A percentile compares a stretch with the other conserved stretches of the same genome.
These are phyloP conservation scores for Firmiana major DNA, from an alignment of 345 rosid genomes.

Conservation along the genomic window DNA sequence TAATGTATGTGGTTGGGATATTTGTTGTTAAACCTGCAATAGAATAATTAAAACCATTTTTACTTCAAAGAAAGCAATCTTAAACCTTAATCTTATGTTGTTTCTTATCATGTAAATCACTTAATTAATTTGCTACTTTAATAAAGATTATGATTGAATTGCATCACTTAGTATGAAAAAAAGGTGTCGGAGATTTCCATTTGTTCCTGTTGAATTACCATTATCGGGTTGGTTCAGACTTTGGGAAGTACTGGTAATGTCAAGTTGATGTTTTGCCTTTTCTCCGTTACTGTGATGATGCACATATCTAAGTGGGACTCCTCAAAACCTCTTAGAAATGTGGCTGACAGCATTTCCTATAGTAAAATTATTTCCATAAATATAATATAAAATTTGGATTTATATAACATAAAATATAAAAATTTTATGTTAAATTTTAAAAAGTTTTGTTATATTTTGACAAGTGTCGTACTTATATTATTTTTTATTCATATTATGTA, in stretches of 20 bases:
- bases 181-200: background rate
- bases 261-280: background rate
- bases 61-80: background rate
- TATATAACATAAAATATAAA: no score
- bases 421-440: no score
- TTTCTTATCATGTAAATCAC: background rate
- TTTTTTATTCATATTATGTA: no score
- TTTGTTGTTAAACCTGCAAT: no score
- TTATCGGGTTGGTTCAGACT: background rate
- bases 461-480: no score
- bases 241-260: background rate
- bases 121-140: no score
- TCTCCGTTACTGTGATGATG: background rate
- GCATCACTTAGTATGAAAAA: background rate
- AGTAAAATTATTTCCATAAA: no score
- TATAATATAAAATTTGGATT: no score
- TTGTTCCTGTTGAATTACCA: background rate
- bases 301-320: background rate
- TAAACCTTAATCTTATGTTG: background rate
- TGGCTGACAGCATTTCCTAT: slow-evolving; percentile 1
- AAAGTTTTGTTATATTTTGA: no score
- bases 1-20: no score
- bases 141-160: background rate
- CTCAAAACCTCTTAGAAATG: background rate
- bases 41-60: background rate